Evolutionary conservation across 805 yeast genomes (phyloP).

Genomic region (Naumovozyma baii): DNA sequence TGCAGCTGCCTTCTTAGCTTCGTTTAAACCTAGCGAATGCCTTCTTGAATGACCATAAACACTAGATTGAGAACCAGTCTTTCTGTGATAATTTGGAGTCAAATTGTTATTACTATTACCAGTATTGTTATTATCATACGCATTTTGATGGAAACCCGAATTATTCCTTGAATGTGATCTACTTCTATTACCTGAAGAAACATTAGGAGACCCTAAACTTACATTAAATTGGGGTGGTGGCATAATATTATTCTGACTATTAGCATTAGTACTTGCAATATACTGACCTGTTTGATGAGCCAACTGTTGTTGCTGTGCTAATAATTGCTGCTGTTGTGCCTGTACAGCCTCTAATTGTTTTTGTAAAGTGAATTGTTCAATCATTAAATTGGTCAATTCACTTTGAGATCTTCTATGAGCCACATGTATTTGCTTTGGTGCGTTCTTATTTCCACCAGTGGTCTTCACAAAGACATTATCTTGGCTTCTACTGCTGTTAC

Average conservation of each 20-base stretch:
- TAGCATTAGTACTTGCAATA: conserved; percentile 8
- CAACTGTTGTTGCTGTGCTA: conserved; percentile 31
- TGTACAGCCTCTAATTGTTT: conserved; percentile 88
- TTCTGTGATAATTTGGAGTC: conserved; percentile 32
- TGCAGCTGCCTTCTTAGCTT: conserved; percentile 96
- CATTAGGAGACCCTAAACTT: conserved; percentile 6
- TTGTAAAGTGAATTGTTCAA: conserved; percentile 79
- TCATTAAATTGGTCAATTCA: conserved; percentile 85
- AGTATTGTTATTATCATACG: conserved; percentile 7
- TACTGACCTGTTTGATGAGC: conserved; percentile 52
- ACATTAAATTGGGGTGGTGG: conserved; percentile 25
- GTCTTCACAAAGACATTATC: conserved; percentile 20
- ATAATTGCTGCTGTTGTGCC: conserved; percentile 81
- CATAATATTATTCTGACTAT: conserved; percentile 10
- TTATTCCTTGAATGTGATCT: conserved; percentile 31
- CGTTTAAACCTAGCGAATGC: conserved; percentile 83
- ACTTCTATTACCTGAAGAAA: conserved; percentile 19
- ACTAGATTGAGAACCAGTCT: conserved; percentile 39
- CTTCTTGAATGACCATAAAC: conserved; percentile 75
- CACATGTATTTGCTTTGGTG: conserved; percentile 65
- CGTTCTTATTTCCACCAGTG: conserved; percentile 32
- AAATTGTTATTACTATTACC: conserved; percentile 8
- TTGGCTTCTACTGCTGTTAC: conserved; percentile 6
- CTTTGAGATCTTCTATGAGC: conserved; percentile 98
- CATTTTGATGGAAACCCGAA: conserved; percentile 24